phyloP scores from a whole-genome alignment of 78 protist genomes.

The Polysphondylium violaceum region DNA sequence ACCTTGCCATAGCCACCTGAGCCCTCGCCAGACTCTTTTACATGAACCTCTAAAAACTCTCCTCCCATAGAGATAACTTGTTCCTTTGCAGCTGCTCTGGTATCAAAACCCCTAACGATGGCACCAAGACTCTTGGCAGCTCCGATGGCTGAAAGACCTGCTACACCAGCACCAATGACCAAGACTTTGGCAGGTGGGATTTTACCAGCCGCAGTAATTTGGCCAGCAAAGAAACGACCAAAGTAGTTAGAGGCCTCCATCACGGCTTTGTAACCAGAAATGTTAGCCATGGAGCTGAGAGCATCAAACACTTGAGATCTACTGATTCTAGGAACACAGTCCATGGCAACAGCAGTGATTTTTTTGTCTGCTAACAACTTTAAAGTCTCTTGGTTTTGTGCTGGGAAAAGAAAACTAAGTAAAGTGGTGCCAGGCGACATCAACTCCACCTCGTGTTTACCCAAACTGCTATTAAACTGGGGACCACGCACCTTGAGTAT shows the following conservation, averaged over 20 bases:
- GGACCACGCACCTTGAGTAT: constrained; percentile 84
- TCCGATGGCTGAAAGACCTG: constrained; percentile 98
- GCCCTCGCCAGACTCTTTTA: constrained; percentile 93
- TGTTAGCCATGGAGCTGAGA: constrained; percentile 95
- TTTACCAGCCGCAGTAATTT: constrained; percentile 98
- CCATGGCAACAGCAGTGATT: constrained; percentile 93
- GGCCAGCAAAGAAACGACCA: constrained; percentile 94
- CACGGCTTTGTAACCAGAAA: constrained; percentile 98
- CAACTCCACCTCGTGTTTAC: constrained; percentile 68
- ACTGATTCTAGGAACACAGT: constrained; percentile 93
- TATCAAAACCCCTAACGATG: constrained; percentile 97
- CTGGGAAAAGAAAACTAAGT: constrained; percentile 82
- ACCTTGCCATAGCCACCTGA: constrained; percentile 97
- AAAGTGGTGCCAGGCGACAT: constrained; percentile 74
- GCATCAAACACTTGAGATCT: constrained; percentile 97
- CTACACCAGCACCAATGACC: constrained; percentile 98
- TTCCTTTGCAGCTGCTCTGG: constrained; percentile 96
- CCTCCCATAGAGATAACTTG: constrained; percentile 98
- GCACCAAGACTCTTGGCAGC: constrained; percentile 97
- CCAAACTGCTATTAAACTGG: constrained; percentile 28
- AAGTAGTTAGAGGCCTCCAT: constrained; percentile 92
- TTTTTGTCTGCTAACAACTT: constrained; percentile 28
- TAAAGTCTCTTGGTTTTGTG: constrained; percentile 26
- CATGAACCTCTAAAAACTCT: constrained; percentile 95
- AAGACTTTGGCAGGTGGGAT: constrained; percentile 96